Evolutionary conservation across 2,329 filamentous ascomycete species (phyloP), one percentile per base, ranked within the genome.

Genomic region (Ceratocystis colombiana): DNA sequence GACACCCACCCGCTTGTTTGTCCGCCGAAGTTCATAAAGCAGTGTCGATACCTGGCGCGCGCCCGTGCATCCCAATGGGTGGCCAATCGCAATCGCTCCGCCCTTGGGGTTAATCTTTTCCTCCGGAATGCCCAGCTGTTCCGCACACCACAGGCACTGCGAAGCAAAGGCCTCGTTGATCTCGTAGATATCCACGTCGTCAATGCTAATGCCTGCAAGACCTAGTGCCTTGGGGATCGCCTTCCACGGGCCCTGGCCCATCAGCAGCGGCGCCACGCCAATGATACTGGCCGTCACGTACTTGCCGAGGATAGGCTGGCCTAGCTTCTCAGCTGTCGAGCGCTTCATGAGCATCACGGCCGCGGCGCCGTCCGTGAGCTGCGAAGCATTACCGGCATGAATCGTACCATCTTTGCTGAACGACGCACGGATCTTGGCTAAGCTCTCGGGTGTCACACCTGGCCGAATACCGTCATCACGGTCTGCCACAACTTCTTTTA

Each of bases 111-210:
- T 97, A 74, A 99, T 86, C 84, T 96, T 97, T 70, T 89, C 87
- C 68, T 81, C 74, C 64, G 90, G 88, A 33, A 99, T 78, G 57
- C 87, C 88, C 25, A 99, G 84, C 80, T 96, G 87, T 73, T 94
- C 89, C 69, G 89, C 85, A 76, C 91, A 96, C 88, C 89, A 97
- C 70, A 97, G 77, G 77, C 90, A 96, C 82, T 97, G 93, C 70
- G 85, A 89, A 41, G 94, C 94, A 76, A 99, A 99, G 0, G 94
- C 94, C 83, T 99, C 94, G 80, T 99, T 99, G 82, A 99, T 96
- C 84, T 99, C 94, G 73, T 84, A 97, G 73, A 97, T 93, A 75
- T 97, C 94, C 37, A 99, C 90, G 71, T 97, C 93, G 67, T 96
- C 88, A 77, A 87, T 90, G 74, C 80, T 81, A 72, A 99, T 85